Evolutionary conservation across 1,284 basidiomycete genomes (phyloP).

Genomic region (Trichosporon asahii): DNA sequence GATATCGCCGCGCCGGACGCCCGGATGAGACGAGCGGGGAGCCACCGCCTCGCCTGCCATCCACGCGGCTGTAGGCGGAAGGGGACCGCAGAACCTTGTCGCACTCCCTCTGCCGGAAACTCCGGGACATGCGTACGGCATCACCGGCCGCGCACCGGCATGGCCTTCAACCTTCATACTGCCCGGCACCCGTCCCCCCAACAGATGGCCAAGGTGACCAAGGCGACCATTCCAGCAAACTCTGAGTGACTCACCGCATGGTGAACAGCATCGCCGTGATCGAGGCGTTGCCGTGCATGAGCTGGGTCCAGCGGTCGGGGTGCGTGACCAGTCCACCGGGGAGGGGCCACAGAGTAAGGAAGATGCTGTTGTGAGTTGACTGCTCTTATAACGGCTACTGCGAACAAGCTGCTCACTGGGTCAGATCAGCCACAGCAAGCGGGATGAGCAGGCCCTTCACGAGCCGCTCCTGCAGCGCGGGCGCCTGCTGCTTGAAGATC

Average conservation of each 20-base stretch:
- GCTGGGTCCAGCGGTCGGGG: slow-evolving; percentile 45
- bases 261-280: slow-evolving; percentile 44
- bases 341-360: slow-evolving; percentile 36
- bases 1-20: background rate
- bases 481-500: slow-evolving; percentile 27
- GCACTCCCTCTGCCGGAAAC: background rate
- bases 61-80: background rate
- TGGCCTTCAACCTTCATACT: background rate
- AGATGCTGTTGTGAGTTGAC: slow-evolving; percentile 29
- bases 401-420: slow-evolving; percentile 15
- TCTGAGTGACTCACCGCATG: slow-evolving; percentile 36
- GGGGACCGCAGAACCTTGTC: background rate
- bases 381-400: background rate
- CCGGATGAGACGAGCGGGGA: background rate
- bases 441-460: slow-evolving; percentile 42
- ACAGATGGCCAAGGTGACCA: too few relatives aligned
- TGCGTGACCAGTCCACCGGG: slow-evolving; percentile 31
- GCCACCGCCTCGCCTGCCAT: background rate
- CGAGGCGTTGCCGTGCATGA: slow-evolving; percentile 49
- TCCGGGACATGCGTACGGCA: background rate
- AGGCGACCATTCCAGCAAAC: too few relatives aligned
- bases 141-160: too few relatives aligned
- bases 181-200: background rate
- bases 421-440: slow-evolving; percentile 49
- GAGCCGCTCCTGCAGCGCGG: slow-evolving; percentile 37